phyloP scores from a whole-genome alignment of 192 early-diverging fungal genomes.

The Ambispora gerdemannii region DNA sequence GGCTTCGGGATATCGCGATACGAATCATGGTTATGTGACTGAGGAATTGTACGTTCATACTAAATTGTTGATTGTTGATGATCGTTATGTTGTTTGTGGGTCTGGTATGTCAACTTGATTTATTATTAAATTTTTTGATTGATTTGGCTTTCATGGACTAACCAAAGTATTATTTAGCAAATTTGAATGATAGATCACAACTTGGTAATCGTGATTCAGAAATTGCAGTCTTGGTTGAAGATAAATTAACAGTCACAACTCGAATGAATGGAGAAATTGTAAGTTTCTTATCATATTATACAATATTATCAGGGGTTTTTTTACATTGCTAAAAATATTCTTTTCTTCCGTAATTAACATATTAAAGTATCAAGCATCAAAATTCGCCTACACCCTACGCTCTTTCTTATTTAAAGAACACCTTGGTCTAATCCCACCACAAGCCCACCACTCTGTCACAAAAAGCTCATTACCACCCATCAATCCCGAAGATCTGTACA shows the following conservation, averaged over 20 bases:
- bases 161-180: conserved; percentile 56
- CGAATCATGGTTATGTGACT: conserved; percentile 54
- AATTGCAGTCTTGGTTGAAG: conserved; percentile 80
- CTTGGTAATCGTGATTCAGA: conserved; percentile 84
- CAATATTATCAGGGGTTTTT: neutral
- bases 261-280: conserved; percentile 68
- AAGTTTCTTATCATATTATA: conserved; percentile 9
- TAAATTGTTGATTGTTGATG: conserved; percentile 86
- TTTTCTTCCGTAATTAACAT: too few species aligned
- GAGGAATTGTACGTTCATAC: conserved; percentile 87
- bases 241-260: conserved; percentile 61
- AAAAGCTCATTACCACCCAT: conserved; percentile 38
- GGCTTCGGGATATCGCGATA: neutral
- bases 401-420: conserved; percentile 80
- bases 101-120: conserved; percentile 44
- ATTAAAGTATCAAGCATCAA: conserved; percentile 64
- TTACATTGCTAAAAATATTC: neutral
- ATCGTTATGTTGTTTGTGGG: conserved; percentile 76
- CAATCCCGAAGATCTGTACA: conserved; percentile 23
- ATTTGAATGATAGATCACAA: conserved; percentile 91
- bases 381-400: conserved; percentile 72
- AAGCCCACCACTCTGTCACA: conserved; percentile 39
- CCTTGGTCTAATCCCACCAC: conserved; percentile 62
- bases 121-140: neutral
- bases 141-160: neutral